Evolutionary conservation across 1,139 yeast genomes (phyloP).

Genomic region (Diutina scorzettiae): DNA sequence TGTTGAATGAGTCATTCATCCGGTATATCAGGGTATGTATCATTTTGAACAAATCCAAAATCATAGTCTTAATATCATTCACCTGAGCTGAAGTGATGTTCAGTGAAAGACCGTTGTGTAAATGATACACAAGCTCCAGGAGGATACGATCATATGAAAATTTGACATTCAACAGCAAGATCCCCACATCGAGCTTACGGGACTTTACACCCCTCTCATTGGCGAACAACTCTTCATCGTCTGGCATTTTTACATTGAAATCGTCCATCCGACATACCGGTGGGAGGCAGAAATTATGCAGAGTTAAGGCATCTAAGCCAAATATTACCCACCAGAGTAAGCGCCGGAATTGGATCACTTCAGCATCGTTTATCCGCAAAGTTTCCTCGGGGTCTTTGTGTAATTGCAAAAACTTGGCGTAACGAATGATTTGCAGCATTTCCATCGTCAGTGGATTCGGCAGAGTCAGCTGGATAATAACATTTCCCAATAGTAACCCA

Average conservation of each 20-base stretch:
- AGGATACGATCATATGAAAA: constrained; percentile 40
- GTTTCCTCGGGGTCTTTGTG: constrained; percentile 47
- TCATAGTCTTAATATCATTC: constrained; percentile 33
- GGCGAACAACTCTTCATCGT: constrained; percentile 30
- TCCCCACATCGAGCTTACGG: constrained; percentile 22
- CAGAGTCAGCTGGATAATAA: constrained; percentile 40
- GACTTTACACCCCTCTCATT: constrained; percentile 16
- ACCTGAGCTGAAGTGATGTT: constrained; percentile 29
- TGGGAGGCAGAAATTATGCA: constrained; percentile 44
- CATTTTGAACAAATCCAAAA: constrained; percentile 34
- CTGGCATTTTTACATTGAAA: constrained; percentile 45
- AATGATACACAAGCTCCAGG: constrained; percentile 37
- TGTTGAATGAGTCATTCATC: constrained; percentile 12
- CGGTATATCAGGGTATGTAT: constrained; percentile 32
- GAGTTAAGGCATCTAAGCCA: constrained; percentile 45
- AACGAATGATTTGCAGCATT: constrained; percentile 34
- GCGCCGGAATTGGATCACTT: constrained; percentile 39
- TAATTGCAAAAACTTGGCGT: constrained; percentile 43
- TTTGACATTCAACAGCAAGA: constrained; percentile 38
- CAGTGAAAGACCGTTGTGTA: constrained; percentile 27
- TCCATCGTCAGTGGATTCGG: constrained; percentile 46
- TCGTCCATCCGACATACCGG: constrained; percentile 45
- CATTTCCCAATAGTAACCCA: constrained; percentile 37
- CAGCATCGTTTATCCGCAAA: constrained; percentile 35
- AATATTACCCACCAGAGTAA: constrained; percentile 57